phyloP scores from a whole-genome alignment of 176 grass and related monocot species.

The Triticum urartu region DNA sequence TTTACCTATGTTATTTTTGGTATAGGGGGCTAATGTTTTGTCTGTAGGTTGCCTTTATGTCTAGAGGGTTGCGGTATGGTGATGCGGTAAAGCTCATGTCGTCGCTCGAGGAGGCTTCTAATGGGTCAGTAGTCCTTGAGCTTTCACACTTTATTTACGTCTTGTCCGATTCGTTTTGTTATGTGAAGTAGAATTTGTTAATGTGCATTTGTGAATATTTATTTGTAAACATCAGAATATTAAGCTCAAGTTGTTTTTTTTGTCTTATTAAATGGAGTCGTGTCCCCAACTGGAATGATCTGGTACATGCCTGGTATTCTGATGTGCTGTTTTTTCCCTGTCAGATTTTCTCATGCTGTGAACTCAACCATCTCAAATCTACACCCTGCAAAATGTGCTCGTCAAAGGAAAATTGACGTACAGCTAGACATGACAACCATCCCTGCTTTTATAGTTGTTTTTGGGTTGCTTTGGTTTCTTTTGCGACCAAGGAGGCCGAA shows the following conservation, averaged over 20 bases:
- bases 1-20: neutral
- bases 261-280: neutral
- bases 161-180: neutral
- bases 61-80: slow-evolving; percentile 64
- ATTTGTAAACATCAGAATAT: neutral
- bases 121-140: slow-evolving; percentile 56
- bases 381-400: slow-evolving; percentile 77
- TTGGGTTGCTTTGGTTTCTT: slow-evolving; percentile 90
- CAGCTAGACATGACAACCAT: slow-evolving; percentile 84
- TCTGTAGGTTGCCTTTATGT: slow-evolving; percentile 68
- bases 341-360: slow-evolving; percentile 75
- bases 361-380: slow-evolving; percentile 74
- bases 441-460: slow-evolving; percentile 74
- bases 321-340: neutral
- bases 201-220: neutral
- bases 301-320: neutral
- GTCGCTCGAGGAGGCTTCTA: slow-evolving; percentile 80
- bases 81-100: slow-evolving; percentile 81
- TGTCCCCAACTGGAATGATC: neutral
- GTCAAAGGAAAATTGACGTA: slow-evolving; percentile 75
- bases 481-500: slow-evolving; percentile 79
- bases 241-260: neutral
- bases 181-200: neutral
- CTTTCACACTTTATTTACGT: slow-evolving; percentile 7
- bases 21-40: slow-evolving; percentile 14